Evolutionary conservation across 805 yeast genomes (phyloP), one percentile per base, ranked within the genome.

Genomic region (Yarrowia porcina): DNA sequence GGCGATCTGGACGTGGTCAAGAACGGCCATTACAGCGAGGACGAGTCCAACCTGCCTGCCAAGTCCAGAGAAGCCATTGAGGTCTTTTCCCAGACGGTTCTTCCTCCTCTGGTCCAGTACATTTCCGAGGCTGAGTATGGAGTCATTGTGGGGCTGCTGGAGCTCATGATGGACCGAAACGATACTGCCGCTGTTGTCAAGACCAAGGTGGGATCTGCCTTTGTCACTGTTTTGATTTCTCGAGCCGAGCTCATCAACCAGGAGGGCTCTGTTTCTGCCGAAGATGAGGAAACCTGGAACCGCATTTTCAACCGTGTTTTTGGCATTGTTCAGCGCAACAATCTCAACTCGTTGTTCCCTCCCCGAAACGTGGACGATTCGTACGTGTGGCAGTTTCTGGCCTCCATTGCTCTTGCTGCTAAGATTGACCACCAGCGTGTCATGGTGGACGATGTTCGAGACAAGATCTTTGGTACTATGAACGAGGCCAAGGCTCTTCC

Each of bases 371-470:
- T 76, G 62, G 93, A 88, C 70, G 91, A 86, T 67, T 83, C 91
- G 36, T 91, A 92, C 71, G 90, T 90, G 57, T 93, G 99, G 99
- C 97, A 93, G 77, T 92, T 93, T 72, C 82, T 93, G 74, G 99
- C 99, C 21, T 88, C 97, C 13, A 81, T 93, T 65, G 93, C 98
- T 0, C 79, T 93, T 66, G 93, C 97, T 65, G 97, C 97, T 67
- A 87, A 88, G 72, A 87, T 87, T 69, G 97, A 92, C 72, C 76
- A 75, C 56, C 97, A 93, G 80, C 83, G 97, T 77, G 84, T 90
- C 65, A 88, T 93, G 69, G 96, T 93, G 44, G 97, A 91, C 74
- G 97, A 90, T 73, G 91, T 90, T 27, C 84, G 97, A 76, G 94
- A 89, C 70, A 92, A 90, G 74, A 92, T 93, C 65, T 93, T 93